A percentile compares a stretch with the other conserved stretches of the same genome.
Evolutionary conservation across 73 alveolate genomes (phyloP).

Genomic region (Paramecium bursaria): DNA sequence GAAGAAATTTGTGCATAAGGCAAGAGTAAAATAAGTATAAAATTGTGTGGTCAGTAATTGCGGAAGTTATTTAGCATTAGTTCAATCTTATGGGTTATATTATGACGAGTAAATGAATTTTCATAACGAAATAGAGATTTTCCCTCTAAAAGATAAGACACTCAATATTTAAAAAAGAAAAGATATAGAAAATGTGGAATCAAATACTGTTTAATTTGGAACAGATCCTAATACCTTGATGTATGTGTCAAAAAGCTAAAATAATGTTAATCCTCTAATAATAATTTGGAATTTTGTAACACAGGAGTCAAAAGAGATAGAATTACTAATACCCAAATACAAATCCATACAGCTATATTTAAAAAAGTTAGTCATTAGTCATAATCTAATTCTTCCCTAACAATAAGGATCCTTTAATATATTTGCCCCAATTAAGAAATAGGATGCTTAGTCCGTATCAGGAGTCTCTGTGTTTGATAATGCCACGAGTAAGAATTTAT

Average conservation of each 20-base stretch:
- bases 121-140: slow-evolving; percentile 34
- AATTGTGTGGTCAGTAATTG: slow-evolving; percentile 27
- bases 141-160: background rate
- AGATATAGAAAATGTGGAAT: slow-evolving; percentile 38
- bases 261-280: slow-evolving; percentile 41
- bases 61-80: background rate
- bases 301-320: slow-evolving; percentile 5
- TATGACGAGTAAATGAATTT: slow-evolving; percentile 47
- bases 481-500: slow-evolving; percentile 5
- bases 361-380: background rate
- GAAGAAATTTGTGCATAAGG: slow-evolving; percentile 14
- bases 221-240: background rate
- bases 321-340: slow-evolving; percentile 15
- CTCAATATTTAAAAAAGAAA: background rate
- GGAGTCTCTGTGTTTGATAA: slow-evolving; percentile 40
- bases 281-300: slow-evolving; percentile 23
- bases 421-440: background rate
- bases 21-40: slow-evolving; percentile 38
- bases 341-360: background rate
- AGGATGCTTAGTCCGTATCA: background rate
- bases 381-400: background rate
- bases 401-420: slow-evolving; percentile 15
- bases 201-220: slow-evolving; percentile 3
- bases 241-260: background rate
- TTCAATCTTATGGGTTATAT: background rate